Conservation (phyloP, 805 yeast species). For the Sporopachydermia lactativora region DNA sequence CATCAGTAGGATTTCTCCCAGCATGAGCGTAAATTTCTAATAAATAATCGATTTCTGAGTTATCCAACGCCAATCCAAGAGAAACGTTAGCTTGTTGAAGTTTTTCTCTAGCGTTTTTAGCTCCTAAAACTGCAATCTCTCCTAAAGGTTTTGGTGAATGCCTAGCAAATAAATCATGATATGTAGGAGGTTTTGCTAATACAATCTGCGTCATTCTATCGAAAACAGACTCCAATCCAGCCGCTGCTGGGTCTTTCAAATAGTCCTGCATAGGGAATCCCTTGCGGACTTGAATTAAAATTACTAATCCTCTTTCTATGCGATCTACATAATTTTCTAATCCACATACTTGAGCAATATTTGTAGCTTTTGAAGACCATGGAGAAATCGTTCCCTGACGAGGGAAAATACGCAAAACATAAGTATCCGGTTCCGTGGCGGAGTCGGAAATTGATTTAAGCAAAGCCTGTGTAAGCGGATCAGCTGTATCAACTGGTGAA, state of each 20-base stretch:
- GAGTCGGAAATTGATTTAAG: slow-evolving; percentile 19
- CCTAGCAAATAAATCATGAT: slow-evolving; percentile 60
- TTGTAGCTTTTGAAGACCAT: slow-evolving; percentile 98
- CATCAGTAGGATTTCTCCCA: slow-evolving; percentile 92
- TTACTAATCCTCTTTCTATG: slow-evolving; percentile 81
- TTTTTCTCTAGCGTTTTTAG: slow-evolving; percentile 33
- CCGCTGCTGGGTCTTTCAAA: slow-evolving; percentile 28
- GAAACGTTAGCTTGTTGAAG: slow-evolving; percentile 64
- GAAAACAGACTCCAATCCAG: slow-evolving; percentile 55
- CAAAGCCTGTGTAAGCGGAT: slow-evolving; percentile 28
- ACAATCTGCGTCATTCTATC: slow-evolving; percentile 88
- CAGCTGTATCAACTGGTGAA: slow-evolving; percentile 39
- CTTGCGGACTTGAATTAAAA: slow-evolving; percentile 55
- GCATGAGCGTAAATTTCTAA: slow-evolving; percentile 63
- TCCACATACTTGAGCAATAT: slow-evolving; percentile 83
- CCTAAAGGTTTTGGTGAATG: slow-evolving; percentile 77
- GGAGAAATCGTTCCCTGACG: slow-evolving; percentile 96
- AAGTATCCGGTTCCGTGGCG: slow-evolving; percentile 23
- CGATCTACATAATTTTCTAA: slow-evolving; percentile 56
- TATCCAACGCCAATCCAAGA: slow-evolving; percentile 88
- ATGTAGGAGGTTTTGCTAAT: slow-evolving; percentile 44
- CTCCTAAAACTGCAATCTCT: slow-evolving; percentile 46
- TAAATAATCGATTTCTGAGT: slow-evolving; percentile 84
- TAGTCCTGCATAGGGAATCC: slow-evolving; percentile 53
- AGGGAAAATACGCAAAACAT: slow-evolving; percentile 68